Conservation (phyloP, 1,284 basidiomycete species). For the Tilletia horrida region DNA sequence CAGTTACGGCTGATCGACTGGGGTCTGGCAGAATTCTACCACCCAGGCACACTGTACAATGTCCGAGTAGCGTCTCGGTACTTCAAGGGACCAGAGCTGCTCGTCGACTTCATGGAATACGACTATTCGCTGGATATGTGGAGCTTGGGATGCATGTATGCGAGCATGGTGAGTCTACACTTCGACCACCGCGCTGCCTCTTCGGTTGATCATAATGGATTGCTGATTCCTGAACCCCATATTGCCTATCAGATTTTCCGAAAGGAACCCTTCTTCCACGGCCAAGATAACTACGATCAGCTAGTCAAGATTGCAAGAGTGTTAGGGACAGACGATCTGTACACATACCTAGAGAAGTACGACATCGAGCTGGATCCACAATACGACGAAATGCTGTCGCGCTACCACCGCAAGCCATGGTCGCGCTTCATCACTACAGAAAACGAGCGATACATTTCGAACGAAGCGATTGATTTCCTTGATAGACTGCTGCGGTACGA, state of each 20-base stretch:
- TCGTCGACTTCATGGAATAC: slow-evolving; percentile 97
- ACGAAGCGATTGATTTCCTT: slow-evolving; percentile 70
- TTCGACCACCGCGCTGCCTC: neutral
- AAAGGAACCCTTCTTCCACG: slow-evolving; percentile 99
- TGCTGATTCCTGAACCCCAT: neutral
- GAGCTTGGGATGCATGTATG: slow-evolving; percentile 96
- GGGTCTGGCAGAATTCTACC: slow-evolving; percentile 98
- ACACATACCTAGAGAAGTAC: slow-evolving; percentile 61
- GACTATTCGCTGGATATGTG: slow-evolving; percentile 90
- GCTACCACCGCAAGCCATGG: slow-evolving; percentile 85
- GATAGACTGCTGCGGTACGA: slow-evolving; percentile 95
- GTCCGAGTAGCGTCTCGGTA: slow-evolving; percentile 95
- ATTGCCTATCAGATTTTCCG: slow-evolving; percentile 72
- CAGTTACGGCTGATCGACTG: slow-evolving; percentile 94
- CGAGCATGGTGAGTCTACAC: slow-evolving; percentile 64
- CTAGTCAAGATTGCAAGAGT: slow-evolving; percentile 98
- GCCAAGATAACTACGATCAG: slow-evolving; percentile 98
- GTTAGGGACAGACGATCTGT: slow-evolving; percentile 91
- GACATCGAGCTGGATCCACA: slow-evolving; percentile 66
- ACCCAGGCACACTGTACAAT: slow-evolving; percentile 95
- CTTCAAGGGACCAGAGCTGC: slow-evolving; percentile 94
- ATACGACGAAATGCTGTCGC: slow-evolving; percentile 53
- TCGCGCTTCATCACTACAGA: slow-evolving; percentile 60
- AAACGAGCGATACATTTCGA: slow-evolving; percentile 95
- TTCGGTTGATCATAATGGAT: neutral